phyloP scores from a whole-genome alignment of 2,329 filamentous ascomycete species.

The Camptophora hylomeconis region DNA sequence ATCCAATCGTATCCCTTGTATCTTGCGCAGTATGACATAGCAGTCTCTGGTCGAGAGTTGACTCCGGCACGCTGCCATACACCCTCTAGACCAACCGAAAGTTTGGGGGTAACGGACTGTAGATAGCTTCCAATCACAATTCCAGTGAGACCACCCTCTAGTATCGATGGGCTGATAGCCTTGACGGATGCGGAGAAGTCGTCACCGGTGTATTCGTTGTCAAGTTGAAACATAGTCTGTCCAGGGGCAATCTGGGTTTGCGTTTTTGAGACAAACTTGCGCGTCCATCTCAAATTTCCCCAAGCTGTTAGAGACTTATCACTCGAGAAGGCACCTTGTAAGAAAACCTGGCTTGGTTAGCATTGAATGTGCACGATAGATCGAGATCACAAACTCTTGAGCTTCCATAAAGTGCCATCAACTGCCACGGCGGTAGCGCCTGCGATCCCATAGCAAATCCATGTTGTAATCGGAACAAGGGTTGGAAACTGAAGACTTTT shows the following conservation, averaged over 20 bases:
- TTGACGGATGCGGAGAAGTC: slow-evolving; percentile 93
- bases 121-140: slow-evolving; percentile 95
- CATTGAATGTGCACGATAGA: slow-evolving; percentile 3
- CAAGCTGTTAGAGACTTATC: slow-evolving; percentile 75
- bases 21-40: slow-evolving; percentile 75
- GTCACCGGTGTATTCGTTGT: slow-evolving; percentile 85
- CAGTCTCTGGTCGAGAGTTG: slow-evolving; percentile 77
- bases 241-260: slow-evolving; percentile 73
- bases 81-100: slow-evolving; percentile 79
- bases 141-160: slow-evolving; percentile 86
- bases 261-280: slow-evolving; percentile 70
- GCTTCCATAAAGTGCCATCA: slow-evolving; percentile 86
- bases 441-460: slow-evolving; percentile 87
- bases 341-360: slow-evolving; percentile 55
- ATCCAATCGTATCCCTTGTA: slow-evolving; percentile 93
- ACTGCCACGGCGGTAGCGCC: slow-evolving; percentile 84
- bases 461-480: slow-evolving; percentile 94
- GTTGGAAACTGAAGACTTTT: slow-evolving; percentile 86
- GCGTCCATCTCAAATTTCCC: slow-evolving; percentile 85
- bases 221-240: slow-evolving; percentile 82
- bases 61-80: slow-evolving; percentile 84
- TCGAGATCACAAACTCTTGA: slow-evolving; percentile 53
- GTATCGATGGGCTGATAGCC: slow-evolving; percentile 83
- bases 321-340: slow-evolving; percentile 91
- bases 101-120: slow-evolving; percentile 75